Evolutionary conservation across 495 filamentous ascomycete species (phyloP), one percentile per base, ranked within the genome.

Genomic region (Neurospora intermedia): DNA sequence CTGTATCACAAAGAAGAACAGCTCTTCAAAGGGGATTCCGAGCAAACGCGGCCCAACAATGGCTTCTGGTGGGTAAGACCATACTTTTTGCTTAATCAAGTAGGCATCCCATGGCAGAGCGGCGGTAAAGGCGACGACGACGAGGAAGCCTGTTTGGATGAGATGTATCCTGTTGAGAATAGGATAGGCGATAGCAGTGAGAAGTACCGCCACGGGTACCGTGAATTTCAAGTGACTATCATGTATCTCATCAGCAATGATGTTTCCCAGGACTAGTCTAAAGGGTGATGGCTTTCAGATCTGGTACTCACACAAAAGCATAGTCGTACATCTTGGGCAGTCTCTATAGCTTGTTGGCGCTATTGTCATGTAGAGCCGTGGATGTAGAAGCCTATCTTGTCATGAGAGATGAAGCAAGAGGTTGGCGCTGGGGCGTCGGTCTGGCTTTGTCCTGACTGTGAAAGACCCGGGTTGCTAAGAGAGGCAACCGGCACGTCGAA

Each of bases 1-100:
- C 78, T 93, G 91, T 42, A 93, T 87, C n/a, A 91, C 78, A 79
- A 92, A 92, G 84, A 92, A 93, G 80, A 92, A 92, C 31, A 92
- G 74, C 75, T 92, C 91, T 77, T 93, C 91, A 4, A 85, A 74
- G 0, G 91, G 91, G 69, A 93, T 88, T 7, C 77, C 77, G 76
- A 87, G 87, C 23, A 91, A 78, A 2, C 81, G 87, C 18, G 81
- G 84, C 2, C 90, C 91, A 45, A 89, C 69, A 23, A 92, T 83
- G 8, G 84, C 90, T 59, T 85, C 80, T 11, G 83, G 77, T 10
- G 90, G 90, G 76, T 91, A 92, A n/a, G 87, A 89, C 90, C 90
- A 92, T 76, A 92, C 85, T 70, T 82, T 81, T 69, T 78, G 83
- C 46, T 84, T 83, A 75, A 92, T 89, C 20, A 92, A 80, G 80